Evolutionary conservation across 1,284 basidiomycete species (phyloP), one percentile per base, ranked within the genome.

Genomic region (Leucoagaricus sp.): DNA sequence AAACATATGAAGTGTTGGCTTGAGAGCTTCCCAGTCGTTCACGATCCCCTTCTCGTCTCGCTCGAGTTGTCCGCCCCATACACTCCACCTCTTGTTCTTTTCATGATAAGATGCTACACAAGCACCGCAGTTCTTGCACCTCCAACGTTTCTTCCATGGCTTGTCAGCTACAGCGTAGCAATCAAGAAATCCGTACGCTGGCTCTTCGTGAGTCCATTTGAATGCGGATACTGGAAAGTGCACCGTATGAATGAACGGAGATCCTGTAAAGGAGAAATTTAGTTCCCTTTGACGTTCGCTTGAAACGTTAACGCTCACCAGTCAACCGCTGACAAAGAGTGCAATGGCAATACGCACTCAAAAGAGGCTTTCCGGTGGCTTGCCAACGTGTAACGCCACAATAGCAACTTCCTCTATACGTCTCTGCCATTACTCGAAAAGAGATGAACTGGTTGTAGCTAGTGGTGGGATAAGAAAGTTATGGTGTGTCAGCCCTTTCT

Each of bases 291-390:
- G n/a, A n/a, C 34, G 4, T 29, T 46, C 17, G 15, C 7, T n/a
- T 3, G 15, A n/a, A 31, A 17, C 26, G 23, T 34, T n/a, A n/a
- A 17, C 42, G 49, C 75, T 58, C 62, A 83, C 84, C 79, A 59
- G 71, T 78, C 42, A 84, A 66, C 28, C 79, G 72, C 66, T 87
- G 86, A 62, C 86, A 88, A 38, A 77, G 66, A 4, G 83, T 84
- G 63, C 86, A 87, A 63, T 87, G 86, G 58, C 85, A 87, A 64
- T 82, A 87, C 5, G 81, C 84, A 60, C 78, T 81, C 33, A 83
- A 68, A 7, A 80, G 59, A 0, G 85, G 84, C 34, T 65, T 67
- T 1, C 79, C 80, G 17, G 65, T 68, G 1, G 84, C 71, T 49
- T 71, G 57, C 59, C 81, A 86, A 1, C 77, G 67, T 2, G 80